Evolutionary conservation across 2,329 filamentous ascomycete species (phyloP), one percentile per base, ranked within the genome.

Genomic region (Epichloe amarillans): DNA sequence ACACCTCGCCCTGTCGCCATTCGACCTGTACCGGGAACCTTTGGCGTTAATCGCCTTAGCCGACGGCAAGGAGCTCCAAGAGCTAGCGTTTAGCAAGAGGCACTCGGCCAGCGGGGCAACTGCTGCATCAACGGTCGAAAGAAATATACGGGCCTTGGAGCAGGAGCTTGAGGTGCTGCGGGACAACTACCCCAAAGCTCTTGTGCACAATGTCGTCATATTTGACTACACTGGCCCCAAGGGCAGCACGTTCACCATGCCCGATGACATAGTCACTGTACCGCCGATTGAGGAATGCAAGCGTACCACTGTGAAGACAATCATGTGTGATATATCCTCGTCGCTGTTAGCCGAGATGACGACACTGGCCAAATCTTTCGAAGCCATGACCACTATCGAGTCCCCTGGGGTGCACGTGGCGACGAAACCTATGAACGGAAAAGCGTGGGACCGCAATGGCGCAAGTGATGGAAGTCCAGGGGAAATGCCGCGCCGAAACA

Each of bases 11-110:
- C 71, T 95, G 40, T 85, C 85, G 38, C 90, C 93, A 1, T 96
- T 96, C 71, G 93, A 98, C 65, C 73, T 91, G 42, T 95, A 88
- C 65, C 80, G 90, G 59, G 88, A 95, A 64, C 85, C 88, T 8
- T 74, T 96, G 50, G 80, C 86, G 48, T 75, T 97, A 26, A 78
- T 98, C 55, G 91, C 88, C 3, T 74, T 97, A 52, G 86, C 88
- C 15, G 91, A 97, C 67, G 88, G 86, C 46, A 69, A 72, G 40
- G 88, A 94, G 65, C 73, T 87, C 26, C 69, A 73, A 53, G 73
- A 73, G 53, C 64, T 69, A 4, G 66, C 70, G 42, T 77, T 80
- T 55, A 76, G 70, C 65, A 77, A 75, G 59, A 69, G 77, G 41
- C 70, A 73, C 48, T 81, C 77, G 12, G 64, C 69, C 10, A 76